Evolutionary conservation across 1,284 basidiomycete species (phyloP).

Genomic region (Marasmius sp.): DNA sequence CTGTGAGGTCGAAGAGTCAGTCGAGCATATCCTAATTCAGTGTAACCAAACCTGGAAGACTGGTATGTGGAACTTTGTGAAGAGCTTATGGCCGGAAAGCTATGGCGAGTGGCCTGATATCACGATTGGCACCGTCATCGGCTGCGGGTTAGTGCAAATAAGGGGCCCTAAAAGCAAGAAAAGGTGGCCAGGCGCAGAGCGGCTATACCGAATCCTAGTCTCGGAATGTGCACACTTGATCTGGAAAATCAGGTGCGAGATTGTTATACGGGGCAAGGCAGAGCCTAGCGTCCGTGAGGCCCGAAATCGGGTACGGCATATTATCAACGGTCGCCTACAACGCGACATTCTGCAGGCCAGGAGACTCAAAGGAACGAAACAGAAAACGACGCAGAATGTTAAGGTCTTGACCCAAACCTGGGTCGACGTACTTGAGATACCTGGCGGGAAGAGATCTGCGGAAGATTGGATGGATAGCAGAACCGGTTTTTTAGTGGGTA

Average conservation of each 20-base stretch:
- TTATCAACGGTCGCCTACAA: not conserved
- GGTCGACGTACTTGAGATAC: too few relatives aligned
- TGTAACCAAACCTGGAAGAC: not conserved
- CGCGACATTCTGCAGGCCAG: not conserved
- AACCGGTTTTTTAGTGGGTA: too few relatives aligned
- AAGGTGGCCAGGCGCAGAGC: not conserved
- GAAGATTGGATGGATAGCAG: too few relatives aligned
- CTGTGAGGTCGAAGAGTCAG: not conserved
- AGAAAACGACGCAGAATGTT: too few relatives aligned
- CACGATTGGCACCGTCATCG: not conserved
- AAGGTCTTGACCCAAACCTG: too few relatives aligned
- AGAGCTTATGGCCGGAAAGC: not conserved
- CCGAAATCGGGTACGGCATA: not conserved
- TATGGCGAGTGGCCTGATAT: not conserved
- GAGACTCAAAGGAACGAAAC: not conserved
- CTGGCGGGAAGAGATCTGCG: too few relatives aligned
- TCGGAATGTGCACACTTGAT: slow-evolving; percentile 6
- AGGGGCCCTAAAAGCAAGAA: not conserved
- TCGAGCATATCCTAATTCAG: slow-evolving; percentile 3
- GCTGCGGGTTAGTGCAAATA: not conserved
- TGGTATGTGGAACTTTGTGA: not conserved
- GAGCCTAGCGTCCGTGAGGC: not conserved
- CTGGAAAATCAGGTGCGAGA: slow-evolving; percentile 7
- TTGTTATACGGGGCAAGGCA: not conserved
- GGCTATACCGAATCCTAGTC: slow-evolving; percentile 5